A percentile compares a stretch with the other conserved stretches of the same genome.
phyloP scores from a whole-genome alignment of 2,329 filamentous ascomycete species.

The Macrophomina tecta region DNA sequence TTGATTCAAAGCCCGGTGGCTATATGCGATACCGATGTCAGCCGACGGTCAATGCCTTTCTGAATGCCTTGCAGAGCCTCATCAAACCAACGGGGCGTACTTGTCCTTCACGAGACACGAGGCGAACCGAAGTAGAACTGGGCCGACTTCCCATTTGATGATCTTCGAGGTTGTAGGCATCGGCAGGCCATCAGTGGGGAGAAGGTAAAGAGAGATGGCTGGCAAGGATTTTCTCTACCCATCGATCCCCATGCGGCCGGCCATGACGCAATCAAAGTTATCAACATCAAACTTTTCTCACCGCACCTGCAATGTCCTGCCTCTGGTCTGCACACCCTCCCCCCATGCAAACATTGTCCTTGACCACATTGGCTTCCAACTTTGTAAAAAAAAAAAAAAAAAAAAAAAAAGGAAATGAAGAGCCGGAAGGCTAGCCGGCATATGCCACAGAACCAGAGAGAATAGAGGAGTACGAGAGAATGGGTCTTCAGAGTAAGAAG shows the following conservation, averaged over 20 bases:
- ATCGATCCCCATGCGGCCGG: background rate
- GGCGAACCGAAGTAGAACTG: too few species aligned
- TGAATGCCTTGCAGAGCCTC: background rate
- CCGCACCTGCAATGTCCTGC: background rate
- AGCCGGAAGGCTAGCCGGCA: background rate
- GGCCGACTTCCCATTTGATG: background rate
- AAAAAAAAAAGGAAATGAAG: background rate
- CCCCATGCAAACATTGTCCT: background rate
- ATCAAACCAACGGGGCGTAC: background rate
- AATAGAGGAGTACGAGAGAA: too few species aligned
- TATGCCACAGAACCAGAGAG: too few species aligned
- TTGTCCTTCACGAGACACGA: too few species aligned
- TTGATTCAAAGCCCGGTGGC: background rate
- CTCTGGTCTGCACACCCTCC: background rate
- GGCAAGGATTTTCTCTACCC: background rate
- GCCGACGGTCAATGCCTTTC: background rate
- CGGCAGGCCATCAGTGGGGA: background rate
- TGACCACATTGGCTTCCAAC: background rate
- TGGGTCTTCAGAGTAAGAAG: too few species aligned
- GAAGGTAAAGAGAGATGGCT: background rate
- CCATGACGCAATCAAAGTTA: conserved; percentile 2
- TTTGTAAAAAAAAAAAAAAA: background rate
- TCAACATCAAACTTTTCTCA: background rate
- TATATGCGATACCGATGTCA: background rate
- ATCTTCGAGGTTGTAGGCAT: background rate